Evolutionary conservation across 2,329 filamentous ascomycete genomes (phyloP), one percentile per base, ranked within the genome.

Genomic region (Aureobasidium pullulans): DNA sequence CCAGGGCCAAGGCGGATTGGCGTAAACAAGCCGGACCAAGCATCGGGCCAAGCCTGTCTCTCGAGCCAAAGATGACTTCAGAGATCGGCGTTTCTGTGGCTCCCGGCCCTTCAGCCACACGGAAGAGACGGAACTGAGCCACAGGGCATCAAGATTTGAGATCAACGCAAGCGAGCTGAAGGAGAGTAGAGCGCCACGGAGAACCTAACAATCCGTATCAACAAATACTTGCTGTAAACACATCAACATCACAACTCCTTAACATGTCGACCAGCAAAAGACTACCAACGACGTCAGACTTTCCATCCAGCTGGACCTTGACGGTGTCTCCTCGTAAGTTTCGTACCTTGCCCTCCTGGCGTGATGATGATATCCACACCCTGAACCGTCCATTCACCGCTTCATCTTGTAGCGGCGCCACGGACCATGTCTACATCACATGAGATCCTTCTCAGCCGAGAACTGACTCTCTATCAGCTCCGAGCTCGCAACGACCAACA

Each of bases 401-500:
- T 37, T 28, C 42, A 5, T 40, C 43, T 31, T 32, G 37, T 23
- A 29, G 7, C 23, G 15, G 8, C 53, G 62, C 47, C 57, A 59
- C 59, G 57, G 49, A 53, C 47, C 44, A 62, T 31, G 54, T 44
- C 59, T 39, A 42, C 19, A 37, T 39, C 57, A 53, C 23, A 46
- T 28, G 29, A 15, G 29, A n/a, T n/a, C 16, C 23, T 32, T 31
- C 11, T 6, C 34, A 5, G 29, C 28, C 36, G 11, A 8, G 13
- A 28, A 40, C 57, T 62, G 39, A 60, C 50, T 15, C 19, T 36
- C 31, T 23, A 9, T 67, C 72, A 68, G 76, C 77, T 13, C 67
- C 81, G 39, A 63, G 66, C 34, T 69, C 70, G 29, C 83, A 87
- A 62, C 81, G 81, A 11, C 83, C 87, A 9, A 88, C 85, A 44